These are phyloP conservation scores for Aspergillus luchuensis DNA, from an alignment of 2,329 filamentous ascomycete species.

Conservation along the genomic window DNA sequence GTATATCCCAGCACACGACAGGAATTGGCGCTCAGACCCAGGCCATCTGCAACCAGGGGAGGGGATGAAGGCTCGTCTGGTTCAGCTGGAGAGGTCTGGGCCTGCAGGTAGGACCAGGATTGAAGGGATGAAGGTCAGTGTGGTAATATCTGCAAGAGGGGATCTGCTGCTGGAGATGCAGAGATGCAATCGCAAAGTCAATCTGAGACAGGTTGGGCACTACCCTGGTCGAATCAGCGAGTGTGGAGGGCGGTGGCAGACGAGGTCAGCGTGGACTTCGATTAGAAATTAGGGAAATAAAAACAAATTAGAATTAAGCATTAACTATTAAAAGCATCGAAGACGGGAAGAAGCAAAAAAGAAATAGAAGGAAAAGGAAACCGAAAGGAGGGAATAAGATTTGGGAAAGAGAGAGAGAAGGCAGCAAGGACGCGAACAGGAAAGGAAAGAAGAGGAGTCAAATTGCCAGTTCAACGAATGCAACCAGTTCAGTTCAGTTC, in stretches of 20 bases:
- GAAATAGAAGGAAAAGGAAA: not conserved
- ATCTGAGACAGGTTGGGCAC: constrained; percentile 8
- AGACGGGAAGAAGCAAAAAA: not conserved
- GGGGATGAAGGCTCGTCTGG: not conserved
- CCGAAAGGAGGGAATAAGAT: not conserved
- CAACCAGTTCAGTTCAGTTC: not conserved
- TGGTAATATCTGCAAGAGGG: constrained; percentile 1
- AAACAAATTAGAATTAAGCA: constrained; percentile 6
- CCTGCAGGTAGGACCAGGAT: constrained; percentile 9
- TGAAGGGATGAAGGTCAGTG: constrained; percentile 11
- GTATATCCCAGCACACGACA: constrained; percentile 2
- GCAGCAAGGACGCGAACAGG: not conserved
- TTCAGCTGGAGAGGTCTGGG: constrained; percentile 1
- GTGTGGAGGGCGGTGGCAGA: not conserved
- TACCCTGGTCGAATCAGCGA: not conserved
- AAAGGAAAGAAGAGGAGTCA: not conserved
- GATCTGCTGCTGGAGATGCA: not conserved
- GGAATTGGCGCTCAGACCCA: constrained; percentile 8
- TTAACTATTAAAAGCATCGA: constrained; percentile 1
- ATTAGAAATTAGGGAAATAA: not conserved
- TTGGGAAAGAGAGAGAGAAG: not conserved
- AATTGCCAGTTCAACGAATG: not conserved
- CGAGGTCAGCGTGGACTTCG: not conserved
- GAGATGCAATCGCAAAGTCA: constrained; percentile 13
- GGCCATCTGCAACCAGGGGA: constrained; percentile 12